A percentile compares a stretch with the other conserved stretches of the same genome.
Evolutionary conservation across 2,329 filamentous ascomycete genomes (phyloP).

Genomic region (Microthyrium microscopicum): DNA sequence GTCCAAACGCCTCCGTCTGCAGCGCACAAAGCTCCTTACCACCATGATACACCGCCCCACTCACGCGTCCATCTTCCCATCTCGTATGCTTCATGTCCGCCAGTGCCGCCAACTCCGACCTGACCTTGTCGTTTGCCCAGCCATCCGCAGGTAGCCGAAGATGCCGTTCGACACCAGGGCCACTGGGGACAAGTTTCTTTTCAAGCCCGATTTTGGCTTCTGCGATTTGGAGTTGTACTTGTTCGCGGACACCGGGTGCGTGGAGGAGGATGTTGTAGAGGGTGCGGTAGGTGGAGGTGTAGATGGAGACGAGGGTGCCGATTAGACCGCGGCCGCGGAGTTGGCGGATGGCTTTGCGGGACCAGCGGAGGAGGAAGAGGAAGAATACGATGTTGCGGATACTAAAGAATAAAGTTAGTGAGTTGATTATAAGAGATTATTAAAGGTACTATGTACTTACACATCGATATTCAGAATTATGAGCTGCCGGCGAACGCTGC

Average conservation of each 20-base stretch:
- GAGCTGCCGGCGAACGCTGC: conserved; percentile 35
- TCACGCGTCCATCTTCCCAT: conserved; percentile 93
- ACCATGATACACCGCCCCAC: conserved; percentile 90
- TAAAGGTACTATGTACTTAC: conserved; percentile 30
- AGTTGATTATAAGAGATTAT: conserved; percentile 2
- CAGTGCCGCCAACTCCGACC: conserved; percentile 62
- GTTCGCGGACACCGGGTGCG: conserved; percentile 67
- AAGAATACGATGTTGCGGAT: conserved; percentile 78
- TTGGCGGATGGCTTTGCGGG: conserved; percentile 64
- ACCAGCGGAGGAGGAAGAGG: conserved; percentile 71
- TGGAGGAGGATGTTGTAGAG: conserved; percentile 75
- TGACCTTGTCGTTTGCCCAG: conserved; percentile 62
- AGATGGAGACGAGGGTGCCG: conserved; percentile 61
- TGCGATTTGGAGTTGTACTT: conserved; percentile 70
- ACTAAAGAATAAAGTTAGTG: conserved; percentile 25
- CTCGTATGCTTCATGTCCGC: conserved; percentile 80
- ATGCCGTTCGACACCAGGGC: conserved; percentile 55
- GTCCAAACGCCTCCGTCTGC: conserved; percentile 83
- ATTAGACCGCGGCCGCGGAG: conserved; percentile 77
- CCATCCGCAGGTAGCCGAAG: conserved; percentile 67
- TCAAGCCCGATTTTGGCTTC: conserved; percentile 69
- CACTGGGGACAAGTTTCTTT: conserved; percentile 61
- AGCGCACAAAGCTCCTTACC: conserved; percentile 65
- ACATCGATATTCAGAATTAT: conserved; percentile 50
- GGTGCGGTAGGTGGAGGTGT: conserved; percentile 51